Percentiles rank a stretch among this genome's conserved stretches.
These are phyloP conservation scores for Didymosphaeria variabile DNA, from an alignment of 2,329 filamentous ascomycete genomes.

Conservation along the genomic window DNA sequence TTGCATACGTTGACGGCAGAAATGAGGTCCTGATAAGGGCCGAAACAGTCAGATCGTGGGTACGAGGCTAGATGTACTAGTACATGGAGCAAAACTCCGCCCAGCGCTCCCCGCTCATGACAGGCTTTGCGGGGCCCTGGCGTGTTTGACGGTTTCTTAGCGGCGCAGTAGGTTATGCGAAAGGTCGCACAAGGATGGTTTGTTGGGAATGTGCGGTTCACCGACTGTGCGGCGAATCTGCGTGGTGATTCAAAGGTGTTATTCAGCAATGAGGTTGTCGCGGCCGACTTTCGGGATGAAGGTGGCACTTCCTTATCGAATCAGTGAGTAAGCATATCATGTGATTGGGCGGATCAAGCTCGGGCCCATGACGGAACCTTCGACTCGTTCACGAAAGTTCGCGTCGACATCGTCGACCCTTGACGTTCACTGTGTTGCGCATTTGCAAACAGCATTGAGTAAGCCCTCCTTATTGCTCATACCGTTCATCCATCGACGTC, in stretches of 20 bases:
- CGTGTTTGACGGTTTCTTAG: neutral
- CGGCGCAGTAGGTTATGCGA: constrained; percentile 9
- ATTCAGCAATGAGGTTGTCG: neutral
- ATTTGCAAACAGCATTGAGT: constrained; percentile 18
- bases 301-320: neutral
- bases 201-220: constrained; percentile 4
- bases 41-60: neutral
- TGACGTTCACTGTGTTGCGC: constrained; percentile 9
- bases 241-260: constrained; percentile 1
- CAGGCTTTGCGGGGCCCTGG: neutral
- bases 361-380: constrained; percentile 25
- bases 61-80: constrained; percentile 3
- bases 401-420: constrained; percentile 19
- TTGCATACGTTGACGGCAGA: neutral
- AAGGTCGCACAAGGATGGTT: neutral
- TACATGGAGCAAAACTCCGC: constrained; percentile 6
- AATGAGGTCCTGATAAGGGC: constrained; percentile 7
- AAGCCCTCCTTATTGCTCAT: constrained; percentile 11
- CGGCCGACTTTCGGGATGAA: constrained; percentile 8
- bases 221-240: neutral
- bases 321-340: constrained; percentile 33
- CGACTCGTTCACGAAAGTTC: constrained; percentile 38
- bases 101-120: neutral
- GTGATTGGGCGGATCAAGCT: constrained; percentile 40
- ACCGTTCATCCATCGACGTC: constrained; percentile 18